Conservation (phyloP, 345 rosid genomes). For the Capsella bursapastoris region DNA sequence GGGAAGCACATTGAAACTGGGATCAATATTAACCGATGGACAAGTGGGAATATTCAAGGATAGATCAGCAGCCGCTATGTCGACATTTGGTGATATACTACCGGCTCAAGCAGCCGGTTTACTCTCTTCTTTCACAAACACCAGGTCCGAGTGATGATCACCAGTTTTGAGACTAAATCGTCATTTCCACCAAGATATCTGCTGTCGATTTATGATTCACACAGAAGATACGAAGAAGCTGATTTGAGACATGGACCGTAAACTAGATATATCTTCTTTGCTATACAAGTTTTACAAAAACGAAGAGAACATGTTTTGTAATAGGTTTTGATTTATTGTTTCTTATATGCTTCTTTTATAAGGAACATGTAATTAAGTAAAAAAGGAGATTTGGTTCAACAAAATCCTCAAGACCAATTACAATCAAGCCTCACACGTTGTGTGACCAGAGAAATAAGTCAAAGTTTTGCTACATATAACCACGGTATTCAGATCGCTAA, state of each 20-base stretch:
- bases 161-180: constrained; percentile 22
- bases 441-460: neutral
- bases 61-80: constrained; percentile 94
- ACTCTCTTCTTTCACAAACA: constrained; percentile 90
- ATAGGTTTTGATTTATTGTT: constrained; percentile 34
- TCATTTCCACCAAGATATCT: constrained; percentile 9
- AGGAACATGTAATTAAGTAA: constrained; percentile 45
- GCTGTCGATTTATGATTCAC: constrained; percentile 5
- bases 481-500: constrained; percentile 4
- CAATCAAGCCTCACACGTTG: constrained; percentile 11
- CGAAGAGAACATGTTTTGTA: constrained; percentile 38
- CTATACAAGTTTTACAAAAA: constrained; percentile 32
- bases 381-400: constrained; percentile 35
- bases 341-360: constrained; percentile 32
- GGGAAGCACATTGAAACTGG: constrained; percentile 93
- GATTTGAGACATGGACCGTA: constrained; percentile 23
- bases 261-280: constrained; percentile 28
- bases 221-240: constrained; percentile 25
- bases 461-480: neutral
- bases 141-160: constrained; percentile 62
- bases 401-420: constrained; percentile 32
- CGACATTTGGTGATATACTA: constrained; percentile 93
- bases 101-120: constrained; percentile 96
- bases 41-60: constrained; percentile 98
- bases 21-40: constrained; percentile 92